Conservation (phyloP, 140 eudicot genomes). For the Cichorium intybus region DNA sequence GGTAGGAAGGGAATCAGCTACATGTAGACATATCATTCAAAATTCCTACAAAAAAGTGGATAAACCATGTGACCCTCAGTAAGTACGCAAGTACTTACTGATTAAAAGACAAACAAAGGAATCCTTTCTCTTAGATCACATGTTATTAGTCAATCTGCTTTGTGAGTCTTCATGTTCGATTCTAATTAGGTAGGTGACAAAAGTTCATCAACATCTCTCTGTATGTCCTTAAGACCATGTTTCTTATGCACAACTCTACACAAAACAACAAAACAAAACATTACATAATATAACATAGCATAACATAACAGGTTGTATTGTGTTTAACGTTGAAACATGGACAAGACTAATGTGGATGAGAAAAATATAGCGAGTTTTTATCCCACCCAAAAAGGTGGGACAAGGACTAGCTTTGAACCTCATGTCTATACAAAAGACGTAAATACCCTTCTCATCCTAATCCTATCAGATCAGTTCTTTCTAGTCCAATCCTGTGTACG, state of each 20-base stretch:
- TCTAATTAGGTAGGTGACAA: background rate
- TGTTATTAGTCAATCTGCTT: constrained; percentile 24
- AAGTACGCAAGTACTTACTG: constrained; percentile 5
- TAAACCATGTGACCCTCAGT: constrained; percentile 31
- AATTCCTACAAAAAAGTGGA: constrained; percentile 31
- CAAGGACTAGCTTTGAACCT: background rate
- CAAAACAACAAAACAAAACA: no score
- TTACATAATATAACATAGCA: no score
- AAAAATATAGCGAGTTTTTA: background rate
- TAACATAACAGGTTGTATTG: background rate
- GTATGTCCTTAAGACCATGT: background rate
- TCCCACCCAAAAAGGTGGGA: background rate
- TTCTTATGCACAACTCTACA: no score
- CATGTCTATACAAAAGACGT: background rate
- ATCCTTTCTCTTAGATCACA: constrained; percentile 34
- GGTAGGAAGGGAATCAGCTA: constrained; percentile 37
- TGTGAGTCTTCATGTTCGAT: constrained; percentile 15
- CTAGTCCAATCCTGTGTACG: no score
- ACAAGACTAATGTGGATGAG: background rate
- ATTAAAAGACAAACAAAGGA: constrained; percentile 29
- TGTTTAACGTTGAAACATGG: background rate
- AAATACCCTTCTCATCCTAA: background rate
- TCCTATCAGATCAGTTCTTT: no score
- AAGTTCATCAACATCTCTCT: background rate
- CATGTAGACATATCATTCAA: constrained; percentile 35